Conservation (phyloP, 169 alveolate genomes). For the Plasmodium inui region DNA sequence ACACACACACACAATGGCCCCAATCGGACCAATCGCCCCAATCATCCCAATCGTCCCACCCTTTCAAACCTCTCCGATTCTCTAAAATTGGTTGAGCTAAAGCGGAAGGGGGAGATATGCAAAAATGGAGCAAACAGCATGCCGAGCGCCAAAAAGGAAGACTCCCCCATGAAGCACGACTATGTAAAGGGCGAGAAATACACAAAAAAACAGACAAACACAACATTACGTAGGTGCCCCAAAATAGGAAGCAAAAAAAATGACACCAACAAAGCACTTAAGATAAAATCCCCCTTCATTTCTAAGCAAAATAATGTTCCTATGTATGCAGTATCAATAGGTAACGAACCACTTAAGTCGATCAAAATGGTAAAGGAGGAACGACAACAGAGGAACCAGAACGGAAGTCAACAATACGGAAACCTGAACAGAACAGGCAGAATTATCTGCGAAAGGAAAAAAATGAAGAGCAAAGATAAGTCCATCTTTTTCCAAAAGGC, state of each 20-base stretch:
- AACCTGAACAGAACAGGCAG: background rate
- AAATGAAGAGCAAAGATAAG: background rate
- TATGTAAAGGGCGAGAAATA: background rate
- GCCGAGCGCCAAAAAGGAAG: background rate
- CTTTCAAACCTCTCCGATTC: slow-evolving; percentile 30
- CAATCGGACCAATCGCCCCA: background rate
- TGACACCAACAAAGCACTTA: slow-evolving; percentile 8
- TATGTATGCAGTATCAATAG: background rate
- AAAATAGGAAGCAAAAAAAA: slow-evolving; percentile 24
- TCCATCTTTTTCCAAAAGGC: background rate
- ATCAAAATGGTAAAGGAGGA: slow-evolving; percentile 3
- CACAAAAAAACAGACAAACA: background rate
- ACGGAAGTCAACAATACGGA: background rate
- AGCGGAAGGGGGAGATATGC: background rate
- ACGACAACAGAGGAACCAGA: background rate
- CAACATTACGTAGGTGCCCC: background rate
- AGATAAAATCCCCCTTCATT: slow-evolving; percentile 39
- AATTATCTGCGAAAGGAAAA: background rate
- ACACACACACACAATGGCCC: background rate
- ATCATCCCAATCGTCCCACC: no score
- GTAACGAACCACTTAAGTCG: slow-evolving; percentile 16
- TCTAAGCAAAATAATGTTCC: slow-evolving; percentile 36
- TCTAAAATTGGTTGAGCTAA: slow-evolving; percentile 29
- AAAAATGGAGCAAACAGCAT: background rate
- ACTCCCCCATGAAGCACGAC: background rate